Conservation (phyloP, 805 yeast species). For the Candida fluviatilis region DNA sequence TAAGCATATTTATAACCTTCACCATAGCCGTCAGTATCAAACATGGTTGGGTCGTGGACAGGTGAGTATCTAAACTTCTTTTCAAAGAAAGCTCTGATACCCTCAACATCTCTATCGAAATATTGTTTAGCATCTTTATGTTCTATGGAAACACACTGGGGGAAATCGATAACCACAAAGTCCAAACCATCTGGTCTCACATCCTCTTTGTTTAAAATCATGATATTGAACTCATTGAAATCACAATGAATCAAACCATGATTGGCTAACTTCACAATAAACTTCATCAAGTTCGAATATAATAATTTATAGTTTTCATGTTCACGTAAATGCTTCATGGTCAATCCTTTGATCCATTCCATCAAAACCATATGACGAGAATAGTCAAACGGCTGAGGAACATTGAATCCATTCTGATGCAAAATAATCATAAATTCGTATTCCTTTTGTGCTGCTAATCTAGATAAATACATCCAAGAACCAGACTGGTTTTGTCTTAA, state of each 20-base stretch:
- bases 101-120: constrained; percentile 89
- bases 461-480: constrained; percentile 89
- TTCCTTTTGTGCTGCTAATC: constrained; percentile 90
- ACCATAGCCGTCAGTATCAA: constrained; percentile 76
- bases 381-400: constrained; percentile 85
- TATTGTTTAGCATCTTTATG: constrained; percentile 85
- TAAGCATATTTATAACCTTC: constrained; percentile 72
- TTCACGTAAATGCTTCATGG: constrained; percentile 77
- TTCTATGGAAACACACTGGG: constrained; percentile 93
- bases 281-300: constrained; percentile 82
- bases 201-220: constrained; percentile 63
- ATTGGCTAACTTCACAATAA: constrained; percentile 77
- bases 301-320: constrained; percentile 67
- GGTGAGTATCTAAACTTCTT: constrained; percentile 76
- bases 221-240: constrained; percentile 93
- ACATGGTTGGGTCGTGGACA: constrained; percentile 59
- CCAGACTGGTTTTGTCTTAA: constrained; percentile 67
- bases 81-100: constrained; percentile 79
- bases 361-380: constrained; percentile 90
- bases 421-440: constrained; percentile 81
- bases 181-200: constrained; percentile 51
- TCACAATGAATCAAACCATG: constrained; percentile 96
- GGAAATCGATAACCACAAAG: constrained; percentile 94
- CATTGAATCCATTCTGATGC: constrained; percentile 70
- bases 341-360: constrained; percentile 87